Evolutionary conservation across 257 asterid species (phyloP).

Genomic region (Nicotiana tabacum): DNA sequence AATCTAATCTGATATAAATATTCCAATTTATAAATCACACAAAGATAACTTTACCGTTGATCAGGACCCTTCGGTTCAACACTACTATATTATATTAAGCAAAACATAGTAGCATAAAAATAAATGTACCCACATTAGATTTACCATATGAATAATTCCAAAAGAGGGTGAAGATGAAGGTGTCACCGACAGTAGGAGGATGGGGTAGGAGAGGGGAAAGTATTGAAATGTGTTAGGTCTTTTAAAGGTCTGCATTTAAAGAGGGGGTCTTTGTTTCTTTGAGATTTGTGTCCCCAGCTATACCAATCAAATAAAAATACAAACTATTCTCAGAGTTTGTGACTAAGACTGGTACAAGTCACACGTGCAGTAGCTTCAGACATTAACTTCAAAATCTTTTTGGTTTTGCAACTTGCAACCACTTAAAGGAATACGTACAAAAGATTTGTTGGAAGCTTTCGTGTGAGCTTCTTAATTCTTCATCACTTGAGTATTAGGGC

Average conservation of each 20-base stretch:
- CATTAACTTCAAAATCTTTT: constrained; percentile 13
- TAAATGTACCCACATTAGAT: neutral
- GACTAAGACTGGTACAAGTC: constrained; percentile 30
- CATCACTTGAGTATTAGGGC: neutral
- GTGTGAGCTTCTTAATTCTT: constrained; percentile 8
- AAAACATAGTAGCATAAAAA: neutral
- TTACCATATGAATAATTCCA: neutral
- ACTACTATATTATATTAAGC: too few species aligned
- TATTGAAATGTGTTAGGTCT: constrained; percentile 38
- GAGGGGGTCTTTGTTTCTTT: constrained; percentile 19
- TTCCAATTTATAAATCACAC: too few species aligned
- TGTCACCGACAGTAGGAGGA: constrained; percentile 70
- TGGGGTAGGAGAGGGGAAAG: constrained; percentile 17
- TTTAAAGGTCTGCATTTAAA: constrained; percentile 38
- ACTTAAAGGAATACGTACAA: neutral
- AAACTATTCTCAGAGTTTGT: neutral
- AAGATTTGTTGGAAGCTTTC: constrained; percentile 15
- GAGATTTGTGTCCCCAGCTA: constrained; percentile 46
- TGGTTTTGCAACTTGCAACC: constrained; percentile 13
- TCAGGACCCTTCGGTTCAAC: too few species aligned
- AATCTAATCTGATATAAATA: too few species aligned
- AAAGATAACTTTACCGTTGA: too few species aligned
- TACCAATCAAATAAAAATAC: neutral
- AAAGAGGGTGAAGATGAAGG: neutral
- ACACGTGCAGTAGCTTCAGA: constrained; percentile 58